Conservation (phyloP, 2,329 filamentous ascomycete species). For the Nannizziopsis barbatae region DNA sequence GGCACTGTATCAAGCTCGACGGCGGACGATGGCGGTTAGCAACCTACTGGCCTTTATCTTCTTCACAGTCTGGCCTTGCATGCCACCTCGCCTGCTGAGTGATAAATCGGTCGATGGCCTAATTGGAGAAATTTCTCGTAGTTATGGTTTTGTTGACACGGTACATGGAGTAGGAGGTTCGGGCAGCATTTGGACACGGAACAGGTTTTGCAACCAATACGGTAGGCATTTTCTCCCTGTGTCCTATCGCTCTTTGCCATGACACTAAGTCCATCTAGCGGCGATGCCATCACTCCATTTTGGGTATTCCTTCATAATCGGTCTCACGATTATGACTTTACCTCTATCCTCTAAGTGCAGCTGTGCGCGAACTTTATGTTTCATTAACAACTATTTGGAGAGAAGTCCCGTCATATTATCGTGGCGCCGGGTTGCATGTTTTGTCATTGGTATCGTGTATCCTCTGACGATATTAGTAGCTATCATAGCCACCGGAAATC, state of each 20-base stretch:
- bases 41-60: conserved; percentile 50
- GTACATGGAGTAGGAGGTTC: conserved; percentile 48
- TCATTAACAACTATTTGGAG: conserved; percentile 22
- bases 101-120: conserved; percentile 44
- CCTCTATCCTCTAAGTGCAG: conserved; percentile 48
- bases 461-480: conserved; percentile 54
- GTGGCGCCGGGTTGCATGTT: conserved; percentile 42
- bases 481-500: conserved; percentile 61
- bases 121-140: conserved; percentile 48
- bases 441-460: conserved; percentile 49
- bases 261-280: conserved; percentile 31
- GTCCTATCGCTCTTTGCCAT: conserved; percentile 5
- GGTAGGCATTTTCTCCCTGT: conserved; percentile 34
- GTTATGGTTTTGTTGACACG: conserved; percentile 49
- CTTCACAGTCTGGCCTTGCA: conserved; percentile 50
- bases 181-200: conserved; percentile 60
- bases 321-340: conserved; percentile 55
- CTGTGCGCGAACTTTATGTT: conserved; percentile 27
- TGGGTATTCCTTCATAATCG: conserved; percentile 62
- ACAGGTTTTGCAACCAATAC: conserved; percentile 65
- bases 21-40: conserved; percentile 48
- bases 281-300: conserved; percentile 69
- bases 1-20: conserved; percentile 44
- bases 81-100: conserved; percentile 48
- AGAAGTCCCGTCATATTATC: conserved; percentile 32